Percentiles rank a stretch among this genome's conserved stretches.
Conservation (phyloP, 306 rosid species). For the Bauhinia variegata region DNA sequence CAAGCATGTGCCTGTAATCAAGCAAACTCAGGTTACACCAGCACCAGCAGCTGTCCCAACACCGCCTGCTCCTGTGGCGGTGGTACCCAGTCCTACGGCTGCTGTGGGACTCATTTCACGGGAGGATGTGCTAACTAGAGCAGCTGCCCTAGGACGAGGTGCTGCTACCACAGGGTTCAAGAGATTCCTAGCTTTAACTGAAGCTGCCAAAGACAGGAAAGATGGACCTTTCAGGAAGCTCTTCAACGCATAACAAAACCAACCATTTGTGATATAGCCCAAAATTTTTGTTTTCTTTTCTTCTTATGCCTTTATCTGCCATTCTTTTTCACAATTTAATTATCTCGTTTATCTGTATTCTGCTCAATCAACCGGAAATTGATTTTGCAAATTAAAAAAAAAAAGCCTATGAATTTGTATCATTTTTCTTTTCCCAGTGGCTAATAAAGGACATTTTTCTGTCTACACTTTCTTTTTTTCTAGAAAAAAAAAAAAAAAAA, state of each 20-base stretch:
- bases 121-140: constrained; percentile 91
- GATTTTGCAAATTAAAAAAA: constrained; percentile 37
- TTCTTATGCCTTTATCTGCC: too few species aligned
- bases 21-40: constrained; percentile 63
- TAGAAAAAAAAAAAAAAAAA: too few species aligned
- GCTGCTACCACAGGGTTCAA: constrained; percentile 98
- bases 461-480: too few species aligned
- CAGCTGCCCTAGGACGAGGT: constrained; percentile 98
- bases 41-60: constrained; percentile 53
- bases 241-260: constrained; percentile 65
- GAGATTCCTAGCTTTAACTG: constrained; percentile 98
- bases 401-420: constrained; percentile 29
- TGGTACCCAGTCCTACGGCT: constrained; percentile 50
- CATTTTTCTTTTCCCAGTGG: constrained; percentile 5
- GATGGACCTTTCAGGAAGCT: constrained; percentile 97
- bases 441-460: neutral
- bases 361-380: neutral
- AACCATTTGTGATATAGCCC: constrained; percentile 9
- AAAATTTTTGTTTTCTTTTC: neutral
- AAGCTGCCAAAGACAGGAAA: constrained; percentile 96
- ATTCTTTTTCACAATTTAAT: too few species aligned
- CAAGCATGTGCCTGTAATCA: constrained; percentile 88
- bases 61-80: constrained; percentile 48
- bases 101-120: constrained; percentile 64
- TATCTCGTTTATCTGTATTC: too few species aligned